Base-by-base conservation (phyloP, 2,329 filamentous ascomycete species). In the Aspergillus candidus region DNA sequence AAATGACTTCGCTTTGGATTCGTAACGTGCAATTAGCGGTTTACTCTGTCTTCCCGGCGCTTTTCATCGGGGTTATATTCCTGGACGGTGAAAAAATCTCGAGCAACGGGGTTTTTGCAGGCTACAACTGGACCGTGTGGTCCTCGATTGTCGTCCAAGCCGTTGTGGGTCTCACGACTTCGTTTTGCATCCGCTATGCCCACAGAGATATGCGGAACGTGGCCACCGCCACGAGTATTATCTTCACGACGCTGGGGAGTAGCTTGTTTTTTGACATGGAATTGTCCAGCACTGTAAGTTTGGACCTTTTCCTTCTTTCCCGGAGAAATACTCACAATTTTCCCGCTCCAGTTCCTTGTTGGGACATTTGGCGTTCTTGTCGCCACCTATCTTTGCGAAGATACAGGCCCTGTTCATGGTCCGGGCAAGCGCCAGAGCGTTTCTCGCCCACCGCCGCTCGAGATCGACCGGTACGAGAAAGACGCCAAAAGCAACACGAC, bases 171-270 rank as follows among this genome's bases (percentile, higher is more conserved):
- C 78, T 97, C 22, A 71, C 94, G n/a, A 83, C 88, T 8, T 86
- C 85, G 2, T 75, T 93, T 48, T 87, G 84, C 62, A 84, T 93
- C 64, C 86, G 84, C 50, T 87, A 88, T 61, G 82, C 86, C 4
- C 86, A 93, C 70, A 94, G 93, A 59, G 94, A 94, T 61, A 84
- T 88, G 47, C 94, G 94, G 73, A 95, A 93, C 62, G 90, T 94
- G 68, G 89, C 91, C 4, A 91, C 89, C 4, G 93, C 87, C 58
- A 87, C 94, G 50, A 95, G 88, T 59, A 94, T 97, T 49, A 74
- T 96, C 44, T 71, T 96, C 39, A 94, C 87, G 62, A 89, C 90
- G 51, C 54, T 96, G 11, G 86, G 87, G 41, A 95, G 89, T 60
- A 78, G 94, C 2, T 83, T 81, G 68, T 84, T 95, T 53, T 95